Evolutionary conservation across 176 grass and related monocot species (phyloP).

Genomic region (Secale cereale): DNA sequence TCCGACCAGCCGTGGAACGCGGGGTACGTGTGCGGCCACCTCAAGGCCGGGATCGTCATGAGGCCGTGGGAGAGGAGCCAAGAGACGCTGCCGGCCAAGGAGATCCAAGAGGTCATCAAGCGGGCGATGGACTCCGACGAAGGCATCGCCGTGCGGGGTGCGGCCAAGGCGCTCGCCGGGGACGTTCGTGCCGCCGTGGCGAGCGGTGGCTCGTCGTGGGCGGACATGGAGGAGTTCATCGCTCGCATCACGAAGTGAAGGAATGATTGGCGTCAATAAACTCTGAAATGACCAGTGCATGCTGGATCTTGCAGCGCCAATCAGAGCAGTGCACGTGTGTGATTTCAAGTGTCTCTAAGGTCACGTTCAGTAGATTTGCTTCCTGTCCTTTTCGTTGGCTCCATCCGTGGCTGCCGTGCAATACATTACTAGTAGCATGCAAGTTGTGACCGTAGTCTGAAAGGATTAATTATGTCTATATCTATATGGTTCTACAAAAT

Average conservation of each 20-base stretch:
- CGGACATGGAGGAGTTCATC: conserved; percentile 30
- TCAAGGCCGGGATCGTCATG: conserved; percentile 12
- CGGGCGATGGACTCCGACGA: conserved; percentile 9
- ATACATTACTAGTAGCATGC: no score
- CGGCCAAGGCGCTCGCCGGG: conserved; percentile 1
- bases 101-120: background rate
- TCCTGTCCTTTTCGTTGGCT: background rate
- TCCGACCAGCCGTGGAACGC: conserved; percentile 45
- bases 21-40: background rate
- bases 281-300: background rate
- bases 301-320: background rate
- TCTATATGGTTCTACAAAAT: no score
- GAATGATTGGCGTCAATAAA: background rate
- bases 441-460: no score
- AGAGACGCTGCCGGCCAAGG: conserved; percentile 3
- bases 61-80: conserved; percentile 7
- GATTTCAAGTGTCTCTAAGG: background rate
- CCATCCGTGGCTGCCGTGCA: background rate
- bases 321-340: background rate
- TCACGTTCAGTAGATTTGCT: background rate
- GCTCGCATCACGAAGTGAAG: conserved; percentile 7
- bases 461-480: no score
- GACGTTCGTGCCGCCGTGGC: conserved; percentile 13
- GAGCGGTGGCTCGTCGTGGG: conserved; percentile 19
- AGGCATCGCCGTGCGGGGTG: background rate